Conservation (phyloP, 768 basidiomycete genomes). For the Tulasnella sp. region DNA sequence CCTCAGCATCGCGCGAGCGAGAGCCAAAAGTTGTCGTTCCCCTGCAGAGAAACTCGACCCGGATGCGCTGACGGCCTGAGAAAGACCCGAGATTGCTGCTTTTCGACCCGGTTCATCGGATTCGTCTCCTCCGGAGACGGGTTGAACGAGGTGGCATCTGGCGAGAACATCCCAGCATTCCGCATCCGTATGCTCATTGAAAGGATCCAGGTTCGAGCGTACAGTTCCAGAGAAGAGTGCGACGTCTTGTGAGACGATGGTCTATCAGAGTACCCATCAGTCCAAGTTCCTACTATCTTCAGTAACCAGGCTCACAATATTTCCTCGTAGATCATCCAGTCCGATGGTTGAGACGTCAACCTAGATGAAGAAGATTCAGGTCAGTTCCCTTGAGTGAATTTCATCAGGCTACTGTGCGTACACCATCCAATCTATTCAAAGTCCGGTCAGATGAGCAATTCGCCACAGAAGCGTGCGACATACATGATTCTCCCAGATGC, state of each 20-base stretch:
- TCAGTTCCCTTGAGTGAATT: neutral
- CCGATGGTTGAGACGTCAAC: conserved; percentile 59
- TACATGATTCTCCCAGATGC: conserved; percentile 47
- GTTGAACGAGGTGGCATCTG: conserved; percentile 47
- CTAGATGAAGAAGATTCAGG: neutral
- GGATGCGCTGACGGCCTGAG: conserved; percentile 50
- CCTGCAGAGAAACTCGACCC: conserved; percentile 56
- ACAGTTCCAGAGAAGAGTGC: conserved; percentile 65
- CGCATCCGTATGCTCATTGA: conserved; percentile 43
- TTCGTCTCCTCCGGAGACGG: neutral
- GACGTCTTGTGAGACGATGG: conserved; percentile 66
- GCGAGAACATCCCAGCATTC: conserved; percentile 58
- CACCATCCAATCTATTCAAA: conserved; percentile 44
- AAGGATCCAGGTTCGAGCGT: conserved; percentile 61
- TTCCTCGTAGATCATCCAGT: conserved; percentile 54
- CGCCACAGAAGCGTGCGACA: conserved; percentile 18
- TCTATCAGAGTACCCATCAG: conserved; percentile 31
- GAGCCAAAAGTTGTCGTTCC: conserved; percentile 62
- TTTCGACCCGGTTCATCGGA: neutral
- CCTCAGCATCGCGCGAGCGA: conserved; percentile 56
- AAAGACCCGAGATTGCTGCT: conserved; percentile 32
- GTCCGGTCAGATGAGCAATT: neutral
- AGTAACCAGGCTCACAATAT: conserved; percentile 35
- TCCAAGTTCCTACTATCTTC: neutral
- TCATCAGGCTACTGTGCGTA: neutral